These are phyloP conservation scores for Aspergillus persii DNA, from an alignment of 2,329 filamentous ascomycete species.

Conservation along the genomic window DNA sequence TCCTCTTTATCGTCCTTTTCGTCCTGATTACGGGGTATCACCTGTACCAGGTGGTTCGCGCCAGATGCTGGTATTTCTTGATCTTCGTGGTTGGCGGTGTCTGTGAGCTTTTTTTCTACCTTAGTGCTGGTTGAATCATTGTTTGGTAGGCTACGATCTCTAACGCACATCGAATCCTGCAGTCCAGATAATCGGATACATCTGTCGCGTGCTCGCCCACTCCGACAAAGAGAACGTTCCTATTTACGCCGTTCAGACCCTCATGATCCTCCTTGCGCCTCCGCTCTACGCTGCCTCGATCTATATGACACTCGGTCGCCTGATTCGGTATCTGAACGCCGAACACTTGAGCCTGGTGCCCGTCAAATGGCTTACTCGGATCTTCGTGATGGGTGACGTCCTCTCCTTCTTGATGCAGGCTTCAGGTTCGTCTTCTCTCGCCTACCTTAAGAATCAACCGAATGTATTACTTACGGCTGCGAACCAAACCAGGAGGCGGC, in stretches of 20 bases:
- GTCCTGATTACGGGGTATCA: constrained; percentile 42
- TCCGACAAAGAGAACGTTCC: constrained; percentile 21
- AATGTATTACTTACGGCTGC: neutral
- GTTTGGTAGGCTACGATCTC: too few species aligned
- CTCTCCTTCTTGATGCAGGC: constrained; percentile 33
- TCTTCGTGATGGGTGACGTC: constrained; percentile 36
- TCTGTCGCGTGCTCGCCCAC: constrained; percentile 26
- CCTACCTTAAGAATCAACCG: neutral
- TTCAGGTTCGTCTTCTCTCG: constrained; percentile 17
- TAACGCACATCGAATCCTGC: neutral
- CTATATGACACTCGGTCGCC: constrained; percentile 40
- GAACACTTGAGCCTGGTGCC: constrained; percentile 32
- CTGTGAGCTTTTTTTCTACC: constrained; percentile 27
- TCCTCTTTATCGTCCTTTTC: constrained; percentile 50
- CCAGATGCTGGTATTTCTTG: constrained; percentile 50
- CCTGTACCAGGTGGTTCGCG: constrained; percentile 41
- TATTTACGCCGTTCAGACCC: constrained; percentile 34
- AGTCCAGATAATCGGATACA: constrained; percentile 47
- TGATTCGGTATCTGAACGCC: constrained; percentile 31
- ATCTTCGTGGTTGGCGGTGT: constrained; percentile 38
- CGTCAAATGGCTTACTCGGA: constrained; percentile 36
- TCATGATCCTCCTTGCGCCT: constrained; percentile 38
- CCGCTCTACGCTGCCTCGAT: constrained; percentile 41
- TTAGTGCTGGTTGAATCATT: too few species aligned
- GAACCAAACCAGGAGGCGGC: constrained; percentile 13